phyloP scores from a whole-genome alignment of 2,329 filamentous ascomycete species.

The Aspergillus neoniger region DNA sequence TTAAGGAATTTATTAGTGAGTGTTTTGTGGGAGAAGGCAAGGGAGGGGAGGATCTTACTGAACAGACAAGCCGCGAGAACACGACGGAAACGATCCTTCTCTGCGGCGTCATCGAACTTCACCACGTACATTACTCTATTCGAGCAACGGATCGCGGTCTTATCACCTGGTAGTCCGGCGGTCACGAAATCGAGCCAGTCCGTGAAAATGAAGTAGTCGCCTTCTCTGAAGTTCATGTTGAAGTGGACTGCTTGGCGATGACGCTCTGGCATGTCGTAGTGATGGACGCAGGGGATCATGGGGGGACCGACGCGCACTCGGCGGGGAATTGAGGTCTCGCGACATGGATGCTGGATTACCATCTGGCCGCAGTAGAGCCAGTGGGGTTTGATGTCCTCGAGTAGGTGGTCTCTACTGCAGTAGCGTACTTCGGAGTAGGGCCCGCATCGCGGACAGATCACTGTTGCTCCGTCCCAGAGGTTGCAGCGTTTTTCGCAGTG shows the following conservation, averaged over 20 bases:
- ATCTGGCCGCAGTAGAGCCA: constrained; percentile 31
- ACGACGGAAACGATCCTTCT: constrained; percentile 39
- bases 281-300: constrained; percentile 30
- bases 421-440: constrained; percentile 42
- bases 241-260: constrained; percentile 40
- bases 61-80: constrained; percentile 36
- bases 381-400: constrained; percentile 38
- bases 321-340: constrained; percentile 24
- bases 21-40: neutral
- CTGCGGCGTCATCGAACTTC: constrained; percentile 25
- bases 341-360: constrained; percentile 26
- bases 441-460: constrained; percentile 45
- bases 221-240: constrained; percentile 22
- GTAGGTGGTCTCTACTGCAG: constrained; percentile 40
- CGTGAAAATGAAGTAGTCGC: constrained; percentile 42
- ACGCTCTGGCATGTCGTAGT: constrained; percentile 37
- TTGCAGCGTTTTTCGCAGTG: constrained; percentile 35
- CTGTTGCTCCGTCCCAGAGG: constrained; percentile 31
- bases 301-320: constrained; percentile 24
- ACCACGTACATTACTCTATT: constrained; percentile 23
- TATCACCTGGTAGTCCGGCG: constrained; percentile 15
- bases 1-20: constrained; percentile 4
- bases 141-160: constrained; percentile 26
- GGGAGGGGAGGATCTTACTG: constrained; percentile 20
- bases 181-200: constrained; percentile 26